Evolutionary conservation across 116 monocot species (phyloP), one percentile per base, ranked within the genome.

Genomic region (Posidonia oceanica): DNA sequence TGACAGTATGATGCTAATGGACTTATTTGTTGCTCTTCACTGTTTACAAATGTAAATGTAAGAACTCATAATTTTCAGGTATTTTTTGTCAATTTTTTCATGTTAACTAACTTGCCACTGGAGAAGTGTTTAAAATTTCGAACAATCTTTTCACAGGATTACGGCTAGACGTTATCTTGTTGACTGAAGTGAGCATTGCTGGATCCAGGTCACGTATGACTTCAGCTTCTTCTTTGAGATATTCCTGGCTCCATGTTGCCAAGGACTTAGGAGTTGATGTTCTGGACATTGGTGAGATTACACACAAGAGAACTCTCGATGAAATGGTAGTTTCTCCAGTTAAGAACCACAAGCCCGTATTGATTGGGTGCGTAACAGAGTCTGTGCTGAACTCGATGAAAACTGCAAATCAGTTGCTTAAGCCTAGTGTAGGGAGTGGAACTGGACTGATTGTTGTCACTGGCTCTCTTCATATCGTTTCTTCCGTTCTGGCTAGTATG

Each of bases 401-500:
- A 62, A 16, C 77, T 44, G 87, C 89, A 5, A 71, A 70, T 38
- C 67, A 78, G 64, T 64, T 92, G 39, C 75, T 97, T 36, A 64
- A 76, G 56, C 59, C 36, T 48, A 83, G 74, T 69, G 61, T 61
- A 2, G 65, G 22, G 17, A 39, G 71, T 40, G 64, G 53, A 58
- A 22, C 63, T 4, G 73, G 82, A 14, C 72, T 97, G 12, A 75
- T 97, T 67, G 86, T 86, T 23, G 87, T 86, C 39, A 97, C 89
- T 16, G 97, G 97, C 21, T 97, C 92, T 59, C 71, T 97, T 57
- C 89, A 97, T 78, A 64, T 97, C 10, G 97, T 85, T 75, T 80
- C 92, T 39, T 78, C 85, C 15, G 41, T 88, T n/a, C 73, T 92
- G 67, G 63, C 78, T 69, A 66, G 48, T 4, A 37, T 72, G 38